Base-by-base conservation (phyloP, 2,329 filamentous ascomycete genomes). In the Botrytis tulipae region DNA sequence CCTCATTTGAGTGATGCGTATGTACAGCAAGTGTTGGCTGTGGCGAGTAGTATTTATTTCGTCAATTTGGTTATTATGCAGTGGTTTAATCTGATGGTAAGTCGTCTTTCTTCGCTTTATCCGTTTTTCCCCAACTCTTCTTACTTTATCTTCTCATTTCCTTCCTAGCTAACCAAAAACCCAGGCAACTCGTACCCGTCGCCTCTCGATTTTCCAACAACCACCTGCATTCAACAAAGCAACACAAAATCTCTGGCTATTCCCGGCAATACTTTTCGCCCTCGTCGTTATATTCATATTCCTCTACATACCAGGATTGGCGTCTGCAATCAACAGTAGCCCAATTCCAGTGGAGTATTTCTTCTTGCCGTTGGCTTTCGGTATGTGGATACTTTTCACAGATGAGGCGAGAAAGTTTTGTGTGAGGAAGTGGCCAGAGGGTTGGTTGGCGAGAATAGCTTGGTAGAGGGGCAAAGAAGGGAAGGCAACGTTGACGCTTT, bases 61-160 rank as follows among this genome's bases (percentile, higher is more conserved):
- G 88, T 94, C 76, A 94, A 90, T 74, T 83, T 95, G 46, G 92
- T 95, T 5, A 89, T 94, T 68, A 93, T 94, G 91, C 91, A 93
- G 84, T 90, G 90, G 85, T 93, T 93, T 84, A 93, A 92, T 79
- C 84, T 94, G 3, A 86, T 94, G 79, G 72, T 71, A 71, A 73
- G 69, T 8, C 44, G 25, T 8, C 25, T 42, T 32, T 25, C 25
- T 18, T 20, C 48, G 1, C 37, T 54, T 18, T 7, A 4, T 32
- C 12, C 6, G 2, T 29, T 18, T 18, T 20, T 22, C 37, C n/a
- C 20, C n/a, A 25, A 22, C 9, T 14, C n/a, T n/a, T 20, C 35
- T 42, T 18, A 7, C 14, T 57, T 32, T 9, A 12, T 1, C 18
- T n/a, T 22, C 46, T 16, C 7, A 14, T n/a, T 60, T 32, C 37